A percentile compares a stretch with the other conserved stretches of the same genome.
These are phyloP conservation scores for Phytophthora aleatoria DNA, from an alignment of 352 stramenopile genomes.

Conservation along the genomic window DNA sequence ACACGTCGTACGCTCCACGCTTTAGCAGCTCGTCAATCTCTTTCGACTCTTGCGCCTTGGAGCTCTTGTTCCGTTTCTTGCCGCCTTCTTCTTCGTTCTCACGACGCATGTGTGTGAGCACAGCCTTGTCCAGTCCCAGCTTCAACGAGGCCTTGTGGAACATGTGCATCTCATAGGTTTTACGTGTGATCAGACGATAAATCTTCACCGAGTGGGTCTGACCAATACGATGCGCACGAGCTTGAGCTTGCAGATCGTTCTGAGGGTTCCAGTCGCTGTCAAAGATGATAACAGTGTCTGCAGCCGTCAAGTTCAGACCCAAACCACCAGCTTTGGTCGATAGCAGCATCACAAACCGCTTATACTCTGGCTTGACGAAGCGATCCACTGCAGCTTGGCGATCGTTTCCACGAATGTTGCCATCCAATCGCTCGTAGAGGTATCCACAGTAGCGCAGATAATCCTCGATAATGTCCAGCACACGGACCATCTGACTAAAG, in stretches of 20 bases:
- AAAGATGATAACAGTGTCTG: conserved; percentile 98
- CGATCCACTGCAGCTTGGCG: conserved; percentile 86
- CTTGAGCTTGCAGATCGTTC: conserved; percentile 96
- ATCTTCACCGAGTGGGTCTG: conserved; percentile 92
- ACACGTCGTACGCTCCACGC: conserved; percentile 91
- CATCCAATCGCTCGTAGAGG: conserved; percentile 97
- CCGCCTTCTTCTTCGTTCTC: conserved; percentile 83
- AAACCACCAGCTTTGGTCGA: conserved; percentile 97
- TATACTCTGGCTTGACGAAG: conserved; percentile 91
- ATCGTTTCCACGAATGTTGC: conserved; percentile 93
- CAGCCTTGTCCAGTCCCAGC: conserved; percentile 92
- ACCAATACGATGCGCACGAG: conserved; percentile 90
- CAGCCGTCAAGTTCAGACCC: conserved; percentile 92
- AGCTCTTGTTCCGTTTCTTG: conserved; percentile 78
- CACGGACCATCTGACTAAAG: conserved; percentile 99
- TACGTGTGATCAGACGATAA: conserved; percentile 88
- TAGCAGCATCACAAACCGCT: conserved; percentile 98
- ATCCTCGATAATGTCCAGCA: conserved; percentile 99
- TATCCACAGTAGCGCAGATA: conserved; percentile 95
- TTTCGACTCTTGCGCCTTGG: conserved; percentile 86
- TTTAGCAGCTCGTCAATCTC: conserved; percentile 93
- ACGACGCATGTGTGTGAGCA: conserved; percentile 91
- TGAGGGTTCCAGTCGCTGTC: conserved; percentile 99
- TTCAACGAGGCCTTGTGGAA: conserved; percentile 94
- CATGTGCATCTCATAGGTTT: conserved; percentile 96